Conservation (phyloP, 202 grass and related monocot species). For the Zizania palustris region DNA sequence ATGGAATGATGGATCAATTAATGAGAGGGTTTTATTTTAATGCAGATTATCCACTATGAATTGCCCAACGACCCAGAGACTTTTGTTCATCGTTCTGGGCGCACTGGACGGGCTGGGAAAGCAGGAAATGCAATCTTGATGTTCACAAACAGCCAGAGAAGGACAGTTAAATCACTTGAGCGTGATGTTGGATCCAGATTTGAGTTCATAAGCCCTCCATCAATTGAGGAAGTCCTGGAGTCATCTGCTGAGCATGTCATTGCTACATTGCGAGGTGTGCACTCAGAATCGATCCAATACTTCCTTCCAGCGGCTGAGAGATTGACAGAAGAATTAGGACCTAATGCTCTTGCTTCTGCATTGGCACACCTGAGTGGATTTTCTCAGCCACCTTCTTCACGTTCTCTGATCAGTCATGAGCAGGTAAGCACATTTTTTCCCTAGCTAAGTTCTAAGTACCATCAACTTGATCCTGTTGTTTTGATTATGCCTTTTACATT, state of each 20-base stretch:
- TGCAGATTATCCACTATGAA: constrained; percentile 98
- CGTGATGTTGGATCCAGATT: constrained; percentile 90
- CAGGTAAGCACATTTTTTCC: constrained; percentile 53
- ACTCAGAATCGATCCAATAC: constrained; percentile 72
- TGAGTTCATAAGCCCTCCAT: constrained; percentile 79
- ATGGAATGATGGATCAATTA: neutral
- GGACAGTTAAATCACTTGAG: constrained; percentile 95
- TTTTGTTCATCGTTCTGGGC: constrained; percentile 98
- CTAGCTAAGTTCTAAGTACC: constrained; percentile 11
- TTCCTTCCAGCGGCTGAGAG: constrained; percentile 76
- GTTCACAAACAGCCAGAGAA: constrained; percentile 91
- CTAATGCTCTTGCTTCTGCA: constrained; percentile 88
- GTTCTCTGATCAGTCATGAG: constrained; percentile 91
- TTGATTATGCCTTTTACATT: constrained; percentile 32
- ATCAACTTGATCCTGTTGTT: constrained; percentile 3
- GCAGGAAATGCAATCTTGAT: constrained; percentile 89
- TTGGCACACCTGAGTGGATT: constrained; percentile 98
- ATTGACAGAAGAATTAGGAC: constrained; percentile 75
- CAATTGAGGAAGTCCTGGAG: constrained; percentile 75
- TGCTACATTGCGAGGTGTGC: constrained; percentile 80
- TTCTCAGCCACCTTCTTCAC: constrained; percentile 93
- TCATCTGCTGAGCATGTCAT: constrained; percentile 95
- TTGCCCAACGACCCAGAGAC: constrained; percentile 96
- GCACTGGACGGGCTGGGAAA: constrained; percentile 97
- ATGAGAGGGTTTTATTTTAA: constrained; percentile 35